Conservation (phyloP, 2,329 filamentous ascomycete genomes). For the Aurifilum marmelostoma region DNA sequence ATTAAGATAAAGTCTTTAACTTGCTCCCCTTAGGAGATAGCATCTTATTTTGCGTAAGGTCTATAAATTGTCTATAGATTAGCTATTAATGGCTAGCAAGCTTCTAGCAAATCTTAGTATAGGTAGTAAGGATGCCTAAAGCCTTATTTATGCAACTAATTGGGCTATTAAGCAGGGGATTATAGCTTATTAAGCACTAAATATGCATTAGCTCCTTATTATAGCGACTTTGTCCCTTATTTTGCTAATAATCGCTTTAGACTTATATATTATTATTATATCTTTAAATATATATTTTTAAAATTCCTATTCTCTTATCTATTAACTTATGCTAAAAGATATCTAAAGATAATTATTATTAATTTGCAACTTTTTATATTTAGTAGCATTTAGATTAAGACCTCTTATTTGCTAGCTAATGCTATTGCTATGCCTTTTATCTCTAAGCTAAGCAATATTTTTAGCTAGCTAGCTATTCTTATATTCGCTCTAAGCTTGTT, state of each 20-base stretch:
- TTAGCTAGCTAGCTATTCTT: not conserved
- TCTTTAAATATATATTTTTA: slow-evolving; percentile 42
- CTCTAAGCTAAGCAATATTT: slow-evolving; percentile 4
- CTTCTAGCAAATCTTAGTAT: no score
- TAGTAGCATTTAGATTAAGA: slow-evolving; percentile 48
- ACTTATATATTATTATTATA: slow-evolving; percentile 48
- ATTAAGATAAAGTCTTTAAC: no score
- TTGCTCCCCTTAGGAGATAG: no score
- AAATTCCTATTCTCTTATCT: not conserved
- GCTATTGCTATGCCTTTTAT: slow-evolving; percentile 4
- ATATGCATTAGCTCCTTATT: slow-evolving; percentile 41
- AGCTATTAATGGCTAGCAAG: no score
- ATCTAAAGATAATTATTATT: slow-evolving; percentile 41
- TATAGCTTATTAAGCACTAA: slow-evolving; percentile 37
- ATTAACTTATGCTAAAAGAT: no score
- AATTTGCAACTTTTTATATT: slow-evolving; percentile 41
- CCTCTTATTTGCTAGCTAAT: slow-evolving; percentile 36
- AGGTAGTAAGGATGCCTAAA: no score
- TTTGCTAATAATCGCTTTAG: slow-evolving; percentile 49
- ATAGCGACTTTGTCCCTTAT: slow-evolving; percentile 43
- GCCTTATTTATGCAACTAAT: slow-evolving; percentile 5
- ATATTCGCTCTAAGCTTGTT: not conserved
- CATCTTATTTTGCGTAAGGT: no score
- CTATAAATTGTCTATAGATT: no score
- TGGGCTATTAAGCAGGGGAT: slow-evolving; percentile 4